phyloP scores from a whole-genome alignment of 768 basidiomycete genomes.

The Boletus pseudo-olivaceus region DNA sequence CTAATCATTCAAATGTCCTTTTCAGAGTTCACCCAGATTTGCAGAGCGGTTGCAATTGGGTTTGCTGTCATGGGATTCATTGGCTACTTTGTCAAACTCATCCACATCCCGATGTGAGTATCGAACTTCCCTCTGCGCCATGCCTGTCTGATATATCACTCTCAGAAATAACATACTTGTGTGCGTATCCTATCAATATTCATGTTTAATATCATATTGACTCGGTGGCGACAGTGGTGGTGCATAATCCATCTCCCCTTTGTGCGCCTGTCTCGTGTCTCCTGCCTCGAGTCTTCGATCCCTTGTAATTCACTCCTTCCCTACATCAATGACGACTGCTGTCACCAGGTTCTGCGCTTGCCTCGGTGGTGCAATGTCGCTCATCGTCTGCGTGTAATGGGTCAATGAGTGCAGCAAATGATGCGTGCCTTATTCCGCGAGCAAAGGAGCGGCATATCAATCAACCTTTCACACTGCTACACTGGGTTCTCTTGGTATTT shows the following conservation, averaged over 20 bases:
- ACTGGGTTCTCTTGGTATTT: background rate
- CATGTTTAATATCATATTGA: slow-evolving; percentile 23
- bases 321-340: slow-evolving; percentile 10
- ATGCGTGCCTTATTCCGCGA: slow-evolving; percentile 1
- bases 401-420: background rate
- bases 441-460: background rate
- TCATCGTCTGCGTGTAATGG: background rate
- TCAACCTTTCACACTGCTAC: slow-evolving; percentile 11
- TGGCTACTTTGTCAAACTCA: slow-evolving; percentile 97
- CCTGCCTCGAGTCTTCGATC: slow-evolving; percentile 13
- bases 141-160: slow-evolving; percentile 11
- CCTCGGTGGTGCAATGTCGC: background rate
- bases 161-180: slow-evolving; percentile 94
- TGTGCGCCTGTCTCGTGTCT: slow-evolving; percentile 7
- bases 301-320: slow-evolving; percentile 18
- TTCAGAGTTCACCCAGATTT: slow-evolving; percentile 91
- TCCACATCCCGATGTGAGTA: slow-evolving; percentile 96
- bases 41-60: slow-evolving; percentile 93
- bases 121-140: background rate
- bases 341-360: background rate
- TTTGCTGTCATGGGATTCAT: slow-evolving; percentile 99
- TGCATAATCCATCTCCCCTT: slow-evolving; percentile 45
- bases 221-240: slow-evolving; percentile 54
- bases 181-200: slow-evolving; percentile 51
- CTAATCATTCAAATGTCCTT: background rate